These are phyloP conservation scores for Talaromyces islandicus DNA, from an alignment of 2,329 filamentous ascomycete species.

Conservation along the genomic window DNA sequence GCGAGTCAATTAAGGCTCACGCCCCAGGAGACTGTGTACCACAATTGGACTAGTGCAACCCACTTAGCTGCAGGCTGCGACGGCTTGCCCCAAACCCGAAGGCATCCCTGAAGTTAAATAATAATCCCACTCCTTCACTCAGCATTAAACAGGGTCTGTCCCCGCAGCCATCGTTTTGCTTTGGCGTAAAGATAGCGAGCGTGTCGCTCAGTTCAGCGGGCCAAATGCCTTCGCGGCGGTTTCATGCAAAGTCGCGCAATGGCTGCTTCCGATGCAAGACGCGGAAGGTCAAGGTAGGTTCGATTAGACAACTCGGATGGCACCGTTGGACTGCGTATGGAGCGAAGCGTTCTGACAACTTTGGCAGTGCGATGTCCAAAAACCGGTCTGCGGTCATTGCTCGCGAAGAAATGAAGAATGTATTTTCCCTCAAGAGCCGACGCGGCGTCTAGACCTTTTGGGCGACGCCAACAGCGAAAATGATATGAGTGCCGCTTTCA, in stretches of 20 bases:
- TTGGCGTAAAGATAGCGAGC: not conserved
- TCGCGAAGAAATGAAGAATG: slow-evolving; percentile 7
- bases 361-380: slow-evolving; percentile 8
- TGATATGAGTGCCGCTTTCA: not conserved
- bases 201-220: not conserved
- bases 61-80: not conserved
- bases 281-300: slow-evolving; percentile 9
- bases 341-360: not conserved
- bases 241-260: slow-evolving; percentile 10
- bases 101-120: not conserved
- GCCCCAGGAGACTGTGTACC: not conserved
- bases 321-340: not conserved
- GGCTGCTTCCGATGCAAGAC: slow-evolving; percentile 8
- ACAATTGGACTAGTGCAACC: not conserved
- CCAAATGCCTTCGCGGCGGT: slow-evolving; percentile 9
- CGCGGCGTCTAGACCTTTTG: not conserved
- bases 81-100: not conserved
- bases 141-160: not conserved
- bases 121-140: not conserved
- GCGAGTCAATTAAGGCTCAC: not conserved
- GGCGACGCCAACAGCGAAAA: not conserved
- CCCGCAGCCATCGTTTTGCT: not conserved
- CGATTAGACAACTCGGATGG: not conserved
- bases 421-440: not conserved
- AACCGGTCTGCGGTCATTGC: slow-evolving; percentile 7